Conservation (phyloP, 73 alveolate genomes). For the Paramecium pentaurelia region DNA sequence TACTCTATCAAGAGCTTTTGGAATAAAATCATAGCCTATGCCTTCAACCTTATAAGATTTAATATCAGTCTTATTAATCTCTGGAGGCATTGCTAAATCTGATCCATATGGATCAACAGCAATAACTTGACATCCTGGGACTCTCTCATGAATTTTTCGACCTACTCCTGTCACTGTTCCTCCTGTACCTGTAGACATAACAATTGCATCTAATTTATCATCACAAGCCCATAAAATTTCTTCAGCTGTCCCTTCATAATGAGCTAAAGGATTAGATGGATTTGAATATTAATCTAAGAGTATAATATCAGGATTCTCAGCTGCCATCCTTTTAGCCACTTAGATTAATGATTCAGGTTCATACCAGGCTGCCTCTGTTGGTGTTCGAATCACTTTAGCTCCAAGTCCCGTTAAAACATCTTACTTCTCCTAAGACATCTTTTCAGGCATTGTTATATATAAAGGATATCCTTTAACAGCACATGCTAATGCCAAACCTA, state of each 20-base stretch:
- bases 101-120: slow-evolving; percentile 97
- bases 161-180: slow-evolving; percentile 96
- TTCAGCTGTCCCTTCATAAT: slow-evolving; percentile 98
- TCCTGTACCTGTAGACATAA: slow-evolving; percentile 95
- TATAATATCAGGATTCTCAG: slow-evolving; percentile 72
- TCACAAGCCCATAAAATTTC: slow-evolving; percentile 95
- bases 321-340: slow-evolving; percentile 60
- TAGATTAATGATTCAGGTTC: slow-evolving; percentile 30
- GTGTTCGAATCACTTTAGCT: slow-evolving; percentile 94
- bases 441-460: slow-evolving; percentile 91
- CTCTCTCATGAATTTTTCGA: slow-evolving; percentile 88
- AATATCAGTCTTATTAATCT: slow-evolving; percentile 45
- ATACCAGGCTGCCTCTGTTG: slow-evolving; percentile 78
- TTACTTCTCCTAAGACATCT: slow-evolving; percentile 96
- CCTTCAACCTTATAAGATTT: slow-evolving; percentile 82
- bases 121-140: slow-evolving; percentile 78
- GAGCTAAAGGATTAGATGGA: slow-evolving; percentile 98
- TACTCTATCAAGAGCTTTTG: slow-evolving; percentile 61
- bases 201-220: slow-evolving; percentile 83
- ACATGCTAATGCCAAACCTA: slow-evolving; percentile 96
- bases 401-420: slow-evolving; percentile 96
- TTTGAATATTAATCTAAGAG: slow-evolving; percentile 94
- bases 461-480: slow-evolving; percentile 93
- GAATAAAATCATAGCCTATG: slow-evolving; percentile 84
- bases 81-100: slow-evolving; percentile 76